phyloP scores from a whole-genome alignment of 495 filamentous ascomycete species.

The Talaromyces thailandensis region DNA sequence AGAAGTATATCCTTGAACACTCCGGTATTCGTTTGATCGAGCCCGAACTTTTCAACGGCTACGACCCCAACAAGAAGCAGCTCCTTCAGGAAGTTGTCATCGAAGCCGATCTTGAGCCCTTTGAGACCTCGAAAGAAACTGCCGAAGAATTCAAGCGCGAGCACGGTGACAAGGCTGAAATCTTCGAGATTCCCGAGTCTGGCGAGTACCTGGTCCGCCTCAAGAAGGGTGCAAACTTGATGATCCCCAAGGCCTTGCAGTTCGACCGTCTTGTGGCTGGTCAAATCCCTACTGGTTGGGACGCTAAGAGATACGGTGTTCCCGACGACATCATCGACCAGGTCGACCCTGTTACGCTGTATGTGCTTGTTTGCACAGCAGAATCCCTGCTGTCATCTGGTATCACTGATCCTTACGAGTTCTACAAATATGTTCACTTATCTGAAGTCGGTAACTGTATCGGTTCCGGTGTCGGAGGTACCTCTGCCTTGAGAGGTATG shows the following conservation, averaged over 20 bases:
- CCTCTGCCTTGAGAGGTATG: conserved; percentile 87
- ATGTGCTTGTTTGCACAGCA: conserved; percentile 84
- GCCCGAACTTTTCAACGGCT: conserved; percentile 92
- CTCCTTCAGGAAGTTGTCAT: conserved; percentile 96
- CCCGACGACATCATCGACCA: conserved; percentile 96
- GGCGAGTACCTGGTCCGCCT: conserved; percentile 91
- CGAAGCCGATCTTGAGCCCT: conserved; percentile 91
- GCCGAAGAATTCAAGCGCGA: conserved; percentile 95
- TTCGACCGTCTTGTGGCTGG: conserved; percentile 97
- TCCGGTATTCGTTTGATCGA: conserved; percentile 97
- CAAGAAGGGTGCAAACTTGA: conserved; percentile 86
- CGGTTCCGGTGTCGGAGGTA: conserved; percentile 94
- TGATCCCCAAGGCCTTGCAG: conserved; percentile 91
- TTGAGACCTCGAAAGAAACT: conserved; percentile 94
- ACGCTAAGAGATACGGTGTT: conserved; percentile 88
- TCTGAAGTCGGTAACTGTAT: conserved; percentile 98
- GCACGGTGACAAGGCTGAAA: conserved; percentile 94
- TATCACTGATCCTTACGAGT: conserved; percentile 99
- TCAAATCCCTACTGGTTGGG: conserved; percentile 95
- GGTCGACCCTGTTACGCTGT: conserved; percentile 93
- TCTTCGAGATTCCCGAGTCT: conserved; percentile 90
- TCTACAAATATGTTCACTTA: conserved; percentile 98
- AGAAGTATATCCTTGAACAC: conserved; percentile 93
- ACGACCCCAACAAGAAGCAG: conserved; percentile 98
- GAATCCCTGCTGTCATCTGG: conserved; percentile 85